Evolutionary conservation across 192 early-diverging fungal species (phyloP), one percentile per base, ranked within the genome.

Genomic region (Rhizophagus clarus): DNA sequence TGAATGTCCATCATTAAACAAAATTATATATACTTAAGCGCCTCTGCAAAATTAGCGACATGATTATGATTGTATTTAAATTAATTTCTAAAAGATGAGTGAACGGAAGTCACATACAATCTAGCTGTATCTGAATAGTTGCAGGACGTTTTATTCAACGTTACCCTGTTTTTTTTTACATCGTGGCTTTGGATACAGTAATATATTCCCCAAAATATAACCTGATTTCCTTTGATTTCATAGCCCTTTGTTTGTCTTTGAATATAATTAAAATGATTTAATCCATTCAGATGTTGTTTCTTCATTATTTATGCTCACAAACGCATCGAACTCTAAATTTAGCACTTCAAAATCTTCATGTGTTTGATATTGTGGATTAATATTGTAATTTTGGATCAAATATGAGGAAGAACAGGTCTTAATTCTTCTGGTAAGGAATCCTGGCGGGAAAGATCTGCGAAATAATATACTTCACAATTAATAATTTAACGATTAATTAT

Each of bases 231-330:
- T 17, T 51, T 75, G 1, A 60, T 75, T 14, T 34, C 56, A 75
- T 31, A 75, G 0, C 56, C 73, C 17, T 22, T 61, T 29, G 32
- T 75, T 31, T 75, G 49, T 29, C 20, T 72, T 75, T 75, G 56
- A 61, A 60, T 29, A 7, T 8, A 26, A 51, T 74, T 75, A 1
- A 61, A 75, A 61, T 29, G 7, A 15, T 17, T 26, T 5, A 51
- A 75, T 24, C 73, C 51, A 74, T 29, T 49, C 10, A 8, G 6
- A 60, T 34, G 15, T 31, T 29, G 2, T 4, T 32, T 61, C 31
- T 61, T 61, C 0, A 26, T 6, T 61, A 31, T 31, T 17, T 1
- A 75, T 26, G 31, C 61, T 32, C 15, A 75, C 29, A 60, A 75
- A 74, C 5, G 29, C 24, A 11, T 60, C 2, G 3, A 74, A 29